A percentile compares a stretch with the other conserved stretches of the same genome.
Evolutionary conservation across 169 alveolate genomes (phyloP).

Genomic region (Plasmodium ovale): DNA sequence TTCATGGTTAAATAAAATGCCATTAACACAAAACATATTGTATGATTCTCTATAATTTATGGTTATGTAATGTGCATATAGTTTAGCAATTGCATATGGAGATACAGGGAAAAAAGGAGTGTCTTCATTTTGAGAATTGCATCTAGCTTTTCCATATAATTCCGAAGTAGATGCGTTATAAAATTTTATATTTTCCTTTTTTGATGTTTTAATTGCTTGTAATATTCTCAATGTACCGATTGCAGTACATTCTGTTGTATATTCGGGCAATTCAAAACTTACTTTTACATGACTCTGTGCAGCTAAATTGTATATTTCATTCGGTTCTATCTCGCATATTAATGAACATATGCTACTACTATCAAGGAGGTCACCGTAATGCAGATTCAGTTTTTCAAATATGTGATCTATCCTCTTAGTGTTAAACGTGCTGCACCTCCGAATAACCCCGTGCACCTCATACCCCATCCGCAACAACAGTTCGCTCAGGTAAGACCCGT

Average conservation of each 20-base stretch:
- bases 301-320: slow-evolving; percentile 87
- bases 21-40: slow-evolving; percentile 85
- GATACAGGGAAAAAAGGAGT: slow-evolving; percentile 91
- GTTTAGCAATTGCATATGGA: slow-evolving; percentile 90
- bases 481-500: slow-evolving; percentile 90
- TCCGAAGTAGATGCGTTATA: slow-evolving; percentile 88
- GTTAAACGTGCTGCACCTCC: slow-evolving; percentile 85
- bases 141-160: slow-evolving; percentile 81
- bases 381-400: slow-evolving; percentile 83
- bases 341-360: slow-evolving; percentile 76
- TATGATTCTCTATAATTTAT: slow-evolving; percentile 84
- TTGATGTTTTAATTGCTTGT: slow-evolving; percentile 82
- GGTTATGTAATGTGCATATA: slow-evolving; percentile 82
- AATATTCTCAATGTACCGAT: slow-evolving; percentile 84
- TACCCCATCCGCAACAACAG: slow-evolving; percentile 86
- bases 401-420: slow-evolving; percentile 83
- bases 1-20: slow-evolving; percentile 89
- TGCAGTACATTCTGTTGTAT: slow-evolving; percentile 86
- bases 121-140: slow-evolving; percentile 78
- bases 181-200: slow-evolving; percentile 57
- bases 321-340: slow-evolving; percentile 78
- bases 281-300: slow-evolving; percentile 89
- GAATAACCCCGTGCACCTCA: slow-evolving; percentile 85
- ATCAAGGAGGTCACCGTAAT: slow-evolving; percentile 89
- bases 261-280: slow-evolving; percentile 88